Base-by-base conservation (phyloP, 2,329 filamentous ascomycete species). In the Mycosphaerella sp. region DNA sequence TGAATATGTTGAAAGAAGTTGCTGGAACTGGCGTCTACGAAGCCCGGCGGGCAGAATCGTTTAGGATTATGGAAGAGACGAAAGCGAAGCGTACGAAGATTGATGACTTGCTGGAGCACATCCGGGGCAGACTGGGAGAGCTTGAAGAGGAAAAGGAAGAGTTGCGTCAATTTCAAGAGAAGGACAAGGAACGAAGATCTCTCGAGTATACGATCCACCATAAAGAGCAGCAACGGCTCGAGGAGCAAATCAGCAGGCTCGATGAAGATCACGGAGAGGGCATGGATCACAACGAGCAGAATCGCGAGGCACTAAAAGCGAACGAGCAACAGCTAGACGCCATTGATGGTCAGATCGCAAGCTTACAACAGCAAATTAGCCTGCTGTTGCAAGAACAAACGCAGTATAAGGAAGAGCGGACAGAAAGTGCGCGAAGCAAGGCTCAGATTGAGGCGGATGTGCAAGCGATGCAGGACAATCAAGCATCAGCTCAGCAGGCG, bases 111-210 rank as follows among this genome's bases (percentile, higher is more conserved):
- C 80, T 98, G 10, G 84, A 86, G 50, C 95, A 93, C 66, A 96
- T 98, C 72, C 90, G 93, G 65, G 89, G 95, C 66, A 84, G 93
- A 50, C 77, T 98, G 51, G 79, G 77, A 39, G 93, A 98, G 71
- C 78, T 98, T 0, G 93, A 98, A 70, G 91, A 95, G 69, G 93
- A 98, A 72, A 97, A 97, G 70, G 90, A 96, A 66, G 95, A 98
- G 71, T 78, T 98, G 39, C 84, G 90, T 44, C 90, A 85, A 6
- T 98, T 91, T 68, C 93, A 97, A 70, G 90, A 95, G 57, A 95
- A 95, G 69, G 93, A 98, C 65, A 84, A 87, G 54, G 91, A 98
- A 71, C 83, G 90, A 55, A 80, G 91, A 60, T 96, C 91, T 69
- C 78, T 98, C 44, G 89, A 97, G 70, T 97, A 97, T 68, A 93